Evolutionary conservation across 495 filamentous ascomycete species (phyloP).

Genomic region (Penicillium waksmanii): DNA sequence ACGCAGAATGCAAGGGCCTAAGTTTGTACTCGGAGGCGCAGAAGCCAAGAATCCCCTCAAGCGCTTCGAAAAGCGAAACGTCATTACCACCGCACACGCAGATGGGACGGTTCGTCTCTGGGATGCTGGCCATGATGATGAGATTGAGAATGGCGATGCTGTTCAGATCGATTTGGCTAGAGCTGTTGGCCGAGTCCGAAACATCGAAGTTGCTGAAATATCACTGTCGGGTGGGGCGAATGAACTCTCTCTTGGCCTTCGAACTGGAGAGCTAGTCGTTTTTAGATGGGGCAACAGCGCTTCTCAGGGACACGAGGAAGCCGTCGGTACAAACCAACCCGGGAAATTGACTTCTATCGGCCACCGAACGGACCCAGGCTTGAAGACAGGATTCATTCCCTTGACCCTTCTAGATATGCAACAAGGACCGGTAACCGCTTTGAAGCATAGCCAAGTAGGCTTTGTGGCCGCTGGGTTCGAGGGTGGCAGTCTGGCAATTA

Average conservation of each 20-base stretch:
- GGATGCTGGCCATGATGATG: slow-evolving; percentile 88
- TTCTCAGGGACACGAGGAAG: slow-evolving; percentile 58
- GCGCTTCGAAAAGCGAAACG: slow-evolving; percentile 76
- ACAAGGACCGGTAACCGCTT: slow-evolving; percentile 73
- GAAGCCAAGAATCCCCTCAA: slow-evolving; percentile 67
- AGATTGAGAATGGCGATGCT: slow-evolving; percentile 82
- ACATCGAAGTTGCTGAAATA: slow-evolving; percentile 74
- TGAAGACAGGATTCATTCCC: slow-evolving; percentile 83
- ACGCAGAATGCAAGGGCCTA: slow-evolving; percentile 70
- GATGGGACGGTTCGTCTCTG: slow-evolving; percentile 87
- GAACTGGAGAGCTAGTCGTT: slow-evolving; percentile 78
- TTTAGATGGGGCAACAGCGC: slow-evolving; percentile 86
- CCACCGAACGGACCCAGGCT: slow-evolving; percentile 72
- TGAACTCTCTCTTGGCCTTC: slow-evolving; percentile 83
- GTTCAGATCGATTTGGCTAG: slow-evolving; percentile 85
- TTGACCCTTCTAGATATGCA: slow-evolving; percentile 79
- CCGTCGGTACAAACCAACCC: slow-evolving; percentile 55
- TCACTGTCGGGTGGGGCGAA: slow-evolving; percentile 75
- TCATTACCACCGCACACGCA: slow-evolving; percentile 80
- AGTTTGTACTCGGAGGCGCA: slow-evolving; percentile 74
- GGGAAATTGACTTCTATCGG: slow-evolving; percentile 72
- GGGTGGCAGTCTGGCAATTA: slow-evolving; percentile 72
- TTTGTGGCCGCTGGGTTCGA: slow-evolving; percentile 89
- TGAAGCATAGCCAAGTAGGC: slow-evolving; percentile 86
- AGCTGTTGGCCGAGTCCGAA: slow-evolving; percentile 79